A percentile compares a stretch with the other conserved stretches of the same genome.
Evolutionary conservation across 1,284 basidiomycete species (phyloP).

Genomic region (Apiotrichum mycotoxinovorans): DNA sequence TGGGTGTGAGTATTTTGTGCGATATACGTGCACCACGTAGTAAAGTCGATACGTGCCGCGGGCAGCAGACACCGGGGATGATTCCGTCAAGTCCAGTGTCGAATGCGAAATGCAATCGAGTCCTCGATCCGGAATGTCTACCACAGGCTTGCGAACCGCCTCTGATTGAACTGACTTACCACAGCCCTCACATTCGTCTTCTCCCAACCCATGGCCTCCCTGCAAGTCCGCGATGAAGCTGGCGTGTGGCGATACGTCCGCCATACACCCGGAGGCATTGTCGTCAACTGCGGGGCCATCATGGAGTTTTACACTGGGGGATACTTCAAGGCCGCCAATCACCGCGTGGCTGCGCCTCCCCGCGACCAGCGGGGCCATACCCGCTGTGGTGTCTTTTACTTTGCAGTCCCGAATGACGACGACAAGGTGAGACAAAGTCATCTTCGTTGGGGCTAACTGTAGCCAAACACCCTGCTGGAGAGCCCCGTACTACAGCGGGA

Average conservation of each 20-base stretch:
- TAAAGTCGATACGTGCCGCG: too few relatives aligned
- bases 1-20: too few relatives aligned
- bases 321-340: slow-evolving; percentile 45
- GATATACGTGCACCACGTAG: too few relatives aligned
- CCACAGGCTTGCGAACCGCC: too few relatives aligned
- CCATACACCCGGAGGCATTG: slow-evolving; percentile 26
- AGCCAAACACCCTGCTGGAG: slow-evolving; percentile 40
- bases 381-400: slow-evolving; percentile 49
- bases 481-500: slow-evolving; percentile 31
- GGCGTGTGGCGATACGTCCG: slow-evolving; percentile 26
- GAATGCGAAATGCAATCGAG: too few relatives aligned
- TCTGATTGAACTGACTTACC: too few relatives aligned
- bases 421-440: too few relatives aligned
- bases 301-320: slow-evolving; percentile 36
- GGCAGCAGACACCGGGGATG: too few relatives aligned
- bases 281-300: slow-evolving; percentile 29
- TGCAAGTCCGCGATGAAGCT: slow-evolving; percentile 23
- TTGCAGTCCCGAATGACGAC: slow-evolving; percentile 50
- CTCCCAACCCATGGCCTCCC: slow-evolving; percentile 27
- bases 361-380: slow-evolving; percentile 47
- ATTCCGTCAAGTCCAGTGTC: too few relatives aligned
- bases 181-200: slow-evolving; percentile 8
- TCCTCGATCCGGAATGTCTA: too few relatives aligned
- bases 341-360: slow-evolving; percentile 49
- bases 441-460: too few relatives aligned